Base-by-base conservation (phyloP, 192 early-diverging fungal species). In the Chytriomyces sp. region DNA sequence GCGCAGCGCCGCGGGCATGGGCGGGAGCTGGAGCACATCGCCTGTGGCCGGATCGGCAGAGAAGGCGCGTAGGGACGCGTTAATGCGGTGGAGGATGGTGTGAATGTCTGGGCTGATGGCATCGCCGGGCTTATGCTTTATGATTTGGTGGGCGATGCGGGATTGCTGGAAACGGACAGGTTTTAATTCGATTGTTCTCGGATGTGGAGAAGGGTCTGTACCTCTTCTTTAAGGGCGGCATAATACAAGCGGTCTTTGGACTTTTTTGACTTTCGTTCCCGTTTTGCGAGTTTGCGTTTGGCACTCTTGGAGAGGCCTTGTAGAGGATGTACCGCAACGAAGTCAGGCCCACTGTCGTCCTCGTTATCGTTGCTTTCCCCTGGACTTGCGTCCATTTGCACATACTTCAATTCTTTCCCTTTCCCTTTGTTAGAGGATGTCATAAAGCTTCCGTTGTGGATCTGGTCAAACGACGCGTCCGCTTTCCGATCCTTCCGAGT, bases 1-100 rank as follows among this genome's bases (percentile, higher is more conserved):
- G 14, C 75, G 75, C n/a, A 77, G 37, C 5, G 70, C 76, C 8
- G 22, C 31, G 8, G 75, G 76, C 80, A 81, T 77, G 4, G 75
- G 52, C 28, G 68, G 44, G 12, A 78, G 73, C n/a, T 26, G n/a
- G 26, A 74, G 36, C 5, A 39, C 30, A 33, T 40, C 59, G 39
- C 1, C 31, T 36, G n/a, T 17, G 19, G 70, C 25, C n/a, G 6
- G 28, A 17, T 53, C 66, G n/a, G 53, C 31, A 36, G 19, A 60
- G 58, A 75, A 77, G 12, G 40, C 54, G 52, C 56, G 65, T 44
- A 80, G 67, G 22, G 25, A 40, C 52, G 31, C 44, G 62, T 80
- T 78, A 6, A 70, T 44, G 31, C 49, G 22, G 37, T 39, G 49
- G 0, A 77, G 71, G 53, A 70, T 73, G 14, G 22, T n/a, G 0